Base-by-base conservation (phyloP, 345 rosid species). In the Heritiera littoralis region DNA sequence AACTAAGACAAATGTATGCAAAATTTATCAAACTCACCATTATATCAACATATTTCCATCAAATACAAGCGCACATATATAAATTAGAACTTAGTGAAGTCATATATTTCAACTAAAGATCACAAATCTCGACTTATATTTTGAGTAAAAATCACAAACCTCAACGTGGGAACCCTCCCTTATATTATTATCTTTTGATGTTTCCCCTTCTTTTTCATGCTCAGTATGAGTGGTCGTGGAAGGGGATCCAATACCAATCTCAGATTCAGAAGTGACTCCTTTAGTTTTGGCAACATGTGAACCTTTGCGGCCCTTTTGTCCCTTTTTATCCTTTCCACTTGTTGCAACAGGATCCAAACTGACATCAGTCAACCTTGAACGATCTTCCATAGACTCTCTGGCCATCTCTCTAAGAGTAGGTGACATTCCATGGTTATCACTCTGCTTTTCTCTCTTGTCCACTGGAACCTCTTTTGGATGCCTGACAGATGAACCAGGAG, bases 101-200 rank as follows among this genome's bases (percentile, higher is more conserved):
- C 11, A 69, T 18, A 46, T 30, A 10, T 48, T 66, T 66, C 69
- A 70, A 61, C 52, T 40, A 64, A 46, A 49, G 66, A 35, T 23
- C 41, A 32, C 41, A 51, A 30, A 28, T 54, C 38, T 70, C 40
- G 49, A 49, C 12, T 70, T 30, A 49, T 70, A 49, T 49, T 14
- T 49, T 55, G 32, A 74, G 35, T 7, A 56, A 45, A 56, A 18
- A 38, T 5, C 11, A 87, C 90, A 78, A 82, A 96, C 99, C 99
- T 96, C 98, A 73, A 94, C 97, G 65, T n/a, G 83, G 40, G 97
- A 88, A 72, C 94, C 95, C 88, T 89, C 95, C 87, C 78, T 87
- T 81, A 96, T 88, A 81, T 71, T 71, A 32, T 77, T 82, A 66
- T 81, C 88, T 74, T 84, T 88, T 20, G 79, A 77, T 74, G 80